Conservation (phyloP, 495 filamentous ascomycete species). For the Talaromyces liani region DNA sequence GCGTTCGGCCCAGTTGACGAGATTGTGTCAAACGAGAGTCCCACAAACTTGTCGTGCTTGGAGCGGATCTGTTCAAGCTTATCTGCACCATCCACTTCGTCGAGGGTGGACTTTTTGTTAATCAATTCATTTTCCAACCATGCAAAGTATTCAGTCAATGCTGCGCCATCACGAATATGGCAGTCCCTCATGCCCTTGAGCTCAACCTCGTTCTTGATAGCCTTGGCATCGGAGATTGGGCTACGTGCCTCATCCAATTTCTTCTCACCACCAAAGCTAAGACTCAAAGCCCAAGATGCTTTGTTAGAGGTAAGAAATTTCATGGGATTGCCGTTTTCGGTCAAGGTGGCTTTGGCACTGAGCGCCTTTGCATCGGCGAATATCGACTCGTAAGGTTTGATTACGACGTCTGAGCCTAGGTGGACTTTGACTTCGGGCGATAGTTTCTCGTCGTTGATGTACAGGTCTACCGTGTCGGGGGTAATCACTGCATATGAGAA, state of each 20-base stretch:
- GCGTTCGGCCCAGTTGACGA: slow-evolving; percentile 93
- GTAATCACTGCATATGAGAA: slow-evolving; percentile 95
- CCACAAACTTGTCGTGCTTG: slow-evolving; percentile 77
- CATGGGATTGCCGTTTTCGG: slow-evolving; percentile 18
- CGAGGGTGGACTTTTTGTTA: slow-evolving; percentile 62
- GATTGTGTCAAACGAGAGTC: slow-evolving; percentile 92
- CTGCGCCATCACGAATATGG: slow-evolving; percentile 91
- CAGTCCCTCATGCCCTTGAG: slow-evolving; percentile 89
- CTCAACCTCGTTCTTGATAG: slow-evolving; percentile 93
- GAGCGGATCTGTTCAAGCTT: slow-evolving; percentile 79
- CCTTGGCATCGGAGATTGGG: slow-evolving; percentile 88
- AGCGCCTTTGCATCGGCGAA: slow-evolving; percentile 68
- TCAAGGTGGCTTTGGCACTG: slow-evolving; percentile 17
- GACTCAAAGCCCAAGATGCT: slow-evolving; percentile 87
- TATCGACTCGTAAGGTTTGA: slow-evolving; percentile 81
- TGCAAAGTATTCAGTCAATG: slow-evolving; percentile 86
- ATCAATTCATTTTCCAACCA: slow-evolving; percentile 90
- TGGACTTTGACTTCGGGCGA: slow-evolving; percentile 60
- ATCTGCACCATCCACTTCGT: slow-evolving; percentile 87
- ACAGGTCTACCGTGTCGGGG: slow-evolving; percentile 71
- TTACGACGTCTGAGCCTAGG: slow-evolving; percentile 60
- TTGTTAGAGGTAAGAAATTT: slow-evolving; percentile 87
- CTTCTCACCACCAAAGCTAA: slow-evolving; percentile 81
- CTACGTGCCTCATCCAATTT: slow-evolving; percentile 82
- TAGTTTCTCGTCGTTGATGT: slow-evolving; percentile 75